Conservation (phyloP, 495 filamentous ascomycete species). For the Thermothielavioides terrestris region DNA sequence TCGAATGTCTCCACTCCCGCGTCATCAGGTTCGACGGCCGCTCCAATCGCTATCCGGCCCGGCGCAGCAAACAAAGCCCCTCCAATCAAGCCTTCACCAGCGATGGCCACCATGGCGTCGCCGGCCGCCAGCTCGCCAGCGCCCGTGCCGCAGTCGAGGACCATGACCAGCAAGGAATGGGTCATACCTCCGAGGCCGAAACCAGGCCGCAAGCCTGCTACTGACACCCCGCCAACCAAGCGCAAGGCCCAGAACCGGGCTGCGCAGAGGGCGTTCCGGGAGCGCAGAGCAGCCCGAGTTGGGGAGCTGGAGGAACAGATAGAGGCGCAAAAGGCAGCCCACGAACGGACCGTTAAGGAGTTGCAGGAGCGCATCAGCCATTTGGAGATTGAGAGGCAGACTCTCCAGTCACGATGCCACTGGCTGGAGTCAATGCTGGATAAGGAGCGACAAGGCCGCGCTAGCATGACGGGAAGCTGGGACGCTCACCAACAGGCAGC, state of each 20-base stretch:
- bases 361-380: slow-evolving; percentile 36
- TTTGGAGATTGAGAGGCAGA: slow-evolving; percentile 39
- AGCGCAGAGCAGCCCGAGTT: slow-evolving; percentile 73
- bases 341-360: slow-evolving; percentile 39
- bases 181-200: slow-evolving; percentile 79
- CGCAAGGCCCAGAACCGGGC: slow-evolving; percentile 88
- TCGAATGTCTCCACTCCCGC: slow-evolving; percentile 17
- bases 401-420: slow-evolving; percentile 34
- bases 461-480: slow-evolving; percentile 11
- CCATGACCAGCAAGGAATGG: slow-evolving; percentile 74
- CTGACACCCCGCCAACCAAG: slow-evolving; percentile 83
- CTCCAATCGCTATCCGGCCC: slow-evolving; percentile 24
- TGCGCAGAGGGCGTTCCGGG: slow-evolving; percentile 88
- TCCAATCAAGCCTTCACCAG: slow-evolving; percentile 7
- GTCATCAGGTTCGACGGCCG: slow-evolving; percentile 13
- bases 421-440: slow-evolving; percentile 36
- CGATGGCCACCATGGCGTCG: slow-evolving; percentile 19
- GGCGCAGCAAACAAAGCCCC: slow-evolving; percentile 17
- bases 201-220: slow-evolving; percentile 88
- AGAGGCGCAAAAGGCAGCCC: slow-evolving; percentile 49
- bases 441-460: slow-evolving; percentile 30
- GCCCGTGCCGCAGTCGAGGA: slow-evolving; percentile 10
- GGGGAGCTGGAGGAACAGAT: slow-evolving; percentile 81
- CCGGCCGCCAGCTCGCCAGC: slow-evolving; percentile 18
- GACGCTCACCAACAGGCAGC: slow-evolving; percentile 14